Base-by-base conservation (phyloP, 192 early-diverging fungal genomes). In the Entomortierella lignicola region DNA sequence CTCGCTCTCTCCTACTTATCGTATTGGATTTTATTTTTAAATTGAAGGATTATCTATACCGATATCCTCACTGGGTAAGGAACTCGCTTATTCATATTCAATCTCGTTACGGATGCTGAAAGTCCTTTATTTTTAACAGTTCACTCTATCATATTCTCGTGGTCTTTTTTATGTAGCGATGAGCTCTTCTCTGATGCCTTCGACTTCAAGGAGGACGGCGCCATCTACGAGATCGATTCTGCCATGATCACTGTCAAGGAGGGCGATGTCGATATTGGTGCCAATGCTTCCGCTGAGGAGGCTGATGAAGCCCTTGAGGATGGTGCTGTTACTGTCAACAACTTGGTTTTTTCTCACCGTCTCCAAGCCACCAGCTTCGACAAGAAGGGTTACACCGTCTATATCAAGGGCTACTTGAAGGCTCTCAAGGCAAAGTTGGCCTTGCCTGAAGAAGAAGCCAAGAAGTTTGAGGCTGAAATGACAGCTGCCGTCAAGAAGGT, bases 361-460 rank as follows among this genome's bases (percentile, higher is more conserved):
- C 89, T 96, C 53, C 77, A 77, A 66, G 51, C 66, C 55, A 95
- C 93, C 77, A 55, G 39, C 23, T 98, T 98, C 72, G 94, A 94
- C 85, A 98, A 98, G 90, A 95, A 96, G 92, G 85, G 87, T 32
- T 96, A 92, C 89, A 91, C 89, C 86, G 77, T 83, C 82, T 96
- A 98, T 87, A 90, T 96, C 81, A 96, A 98, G 91, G 92, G 91
- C 61, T 98, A 96, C 91, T 86, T 98, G 87, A 96, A 96, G 94
- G 72, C 79, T 13, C 30, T 98, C 73, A 88, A 90, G 88, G 84
- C 71, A 10, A 82, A 90, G 77, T 75, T 95, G 25, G 79, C 55
- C 82, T 85, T 80, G 72, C 44, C 17, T 30, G 55, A 57, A 30
- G 55, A 31, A 8, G 55, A 29, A 6, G 32, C 20, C 41, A 60